Conservation (phyloP, 139 green algal species). For the Asterochloris erici region DNA sequence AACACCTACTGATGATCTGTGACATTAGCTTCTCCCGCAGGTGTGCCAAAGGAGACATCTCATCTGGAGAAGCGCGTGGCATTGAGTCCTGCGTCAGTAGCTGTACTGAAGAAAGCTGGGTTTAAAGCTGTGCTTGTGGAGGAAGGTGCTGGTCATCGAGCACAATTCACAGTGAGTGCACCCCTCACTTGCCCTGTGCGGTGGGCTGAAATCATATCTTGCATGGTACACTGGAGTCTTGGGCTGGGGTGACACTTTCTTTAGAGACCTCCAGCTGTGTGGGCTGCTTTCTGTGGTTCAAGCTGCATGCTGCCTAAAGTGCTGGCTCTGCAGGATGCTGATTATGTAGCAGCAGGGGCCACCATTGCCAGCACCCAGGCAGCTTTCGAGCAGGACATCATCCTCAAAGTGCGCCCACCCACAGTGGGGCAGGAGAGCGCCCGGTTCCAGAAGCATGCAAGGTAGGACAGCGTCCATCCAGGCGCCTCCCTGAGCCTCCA, state of each 20-base stretch:
- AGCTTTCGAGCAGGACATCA: slow-evolving; percentile 57
- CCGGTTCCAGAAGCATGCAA: slow-evolving; percentile 53
- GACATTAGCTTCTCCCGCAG: slow-evolving; percentile 27
- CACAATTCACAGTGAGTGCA: slow-evolving; percentile 62
- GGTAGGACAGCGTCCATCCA: slow-evolving; percentile 18
- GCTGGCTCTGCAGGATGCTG: slow-evolving; percentile 48
- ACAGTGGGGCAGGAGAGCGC: slow-evolving; percentile 42
- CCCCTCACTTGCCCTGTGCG: not conserved
- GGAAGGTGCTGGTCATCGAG: slow-evolving; percentile 55
- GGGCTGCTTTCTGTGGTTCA: not conserved
- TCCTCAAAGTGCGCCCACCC: slow-evolving; percentile 40
- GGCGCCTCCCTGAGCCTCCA: not conserved
- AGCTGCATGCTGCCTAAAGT: not conserved
- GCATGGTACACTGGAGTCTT: not conserved
- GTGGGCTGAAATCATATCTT: not conserved
- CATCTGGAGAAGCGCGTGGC: slow-evolving; percentile 67
- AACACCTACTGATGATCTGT: no score
- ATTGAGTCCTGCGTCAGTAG: slow-evolving; percentile 56
- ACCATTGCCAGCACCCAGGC: slow-evolving; percentile 50
- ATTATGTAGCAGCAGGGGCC: slow-evolving; percentile 62
- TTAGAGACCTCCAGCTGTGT: not conserved
- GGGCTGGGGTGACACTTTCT: not conserved
- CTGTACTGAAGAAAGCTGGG: slow-evolving; percentile 63
- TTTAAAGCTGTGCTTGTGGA: slow-evolving; percentile 74
- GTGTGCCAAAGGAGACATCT: slow-evolving; percentile 67